A percentile compares a stretch with the other conserved stretches of the same genome.
phyloP scores from a whole-genome alignment of 768 basidiomycete species.

The Leucosporidium creatinivorum region DNA sequence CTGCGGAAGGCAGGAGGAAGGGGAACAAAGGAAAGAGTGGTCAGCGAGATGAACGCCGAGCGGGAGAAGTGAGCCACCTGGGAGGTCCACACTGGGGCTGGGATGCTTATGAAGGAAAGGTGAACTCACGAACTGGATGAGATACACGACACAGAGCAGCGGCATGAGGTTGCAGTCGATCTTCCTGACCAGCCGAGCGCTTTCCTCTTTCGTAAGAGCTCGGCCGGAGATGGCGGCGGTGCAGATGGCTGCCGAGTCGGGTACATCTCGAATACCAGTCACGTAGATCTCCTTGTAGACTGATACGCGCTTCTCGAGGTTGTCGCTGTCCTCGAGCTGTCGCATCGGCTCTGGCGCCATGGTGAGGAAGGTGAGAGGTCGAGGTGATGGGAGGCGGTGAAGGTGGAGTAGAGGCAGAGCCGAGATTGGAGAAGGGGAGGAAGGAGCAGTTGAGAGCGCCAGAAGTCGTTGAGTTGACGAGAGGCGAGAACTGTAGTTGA shows the following conservation, averaged over 20 bases:
- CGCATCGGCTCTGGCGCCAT: too few species aligned
- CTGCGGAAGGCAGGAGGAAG: not conserved
- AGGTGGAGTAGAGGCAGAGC: too few species aligned
- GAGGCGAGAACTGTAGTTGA: too few species aligned
- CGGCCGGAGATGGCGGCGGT: slow-evolving; percentile 48
- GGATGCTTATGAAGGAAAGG: not conserved
- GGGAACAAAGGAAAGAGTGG: not conserved
- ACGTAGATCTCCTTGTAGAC: not conserved
- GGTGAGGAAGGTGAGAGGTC: too few species aligned
- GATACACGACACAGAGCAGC: slow-evolving; percentile 19
- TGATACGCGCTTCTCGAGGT: too few species aligned
- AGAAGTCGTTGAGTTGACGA: too few species aligned
- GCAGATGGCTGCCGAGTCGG: slow-evolving; percentile 38
- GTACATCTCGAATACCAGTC: slow-evolving; percentile 43
- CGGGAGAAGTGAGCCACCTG: not conserved
- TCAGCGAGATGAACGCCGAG: too few species aligned
- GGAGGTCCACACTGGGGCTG: too few species aligned
- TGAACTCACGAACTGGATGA: slow-evolving; percentile 26
- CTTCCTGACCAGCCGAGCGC: slow-evolving; percentile 22
- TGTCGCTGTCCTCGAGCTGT: too few species aligned
- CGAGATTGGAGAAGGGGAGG: too few species aligned
- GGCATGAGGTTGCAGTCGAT: slow-evolving; percentile 31
- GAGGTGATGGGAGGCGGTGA: too few species aligned
- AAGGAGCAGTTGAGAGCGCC: too few species aligned
- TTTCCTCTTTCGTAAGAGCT: slow-evolving; percentile 42